Evolutionary conservation across 208 protist species (phyloP).

Genomic region (Acanthamoeba triangularis): DNA sequence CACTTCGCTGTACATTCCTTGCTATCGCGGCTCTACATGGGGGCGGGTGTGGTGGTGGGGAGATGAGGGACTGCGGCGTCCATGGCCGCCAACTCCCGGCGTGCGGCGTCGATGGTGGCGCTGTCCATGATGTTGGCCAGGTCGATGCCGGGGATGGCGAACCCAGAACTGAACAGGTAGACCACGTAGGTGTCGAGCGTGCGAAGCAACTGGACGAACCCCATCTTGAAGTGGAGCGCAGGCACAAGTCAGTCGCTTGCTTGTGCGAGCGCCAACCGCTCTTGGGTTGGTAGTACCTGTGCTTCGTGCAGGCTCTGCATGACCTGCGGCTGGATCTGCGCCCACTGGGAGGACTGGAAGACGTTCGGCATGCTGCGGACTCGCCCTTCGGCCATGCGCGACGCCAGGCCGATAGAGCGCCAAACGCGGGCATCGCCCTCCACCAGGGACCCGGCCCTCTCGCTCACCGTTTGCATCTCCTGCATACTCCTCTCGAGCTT

Average conservation of each 20-base stretch:
- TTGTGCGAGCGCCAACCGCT: not conserved
- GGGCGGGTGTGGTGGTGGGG: not conserved
- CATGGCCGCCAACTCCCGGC: not conserved
- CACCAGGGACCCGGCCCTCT: not conserved
- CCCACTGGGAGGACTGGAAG: constrained; percentile 21
- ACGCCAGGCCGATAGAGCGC: not conserved
- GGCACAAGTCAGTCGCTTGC: not conserved
- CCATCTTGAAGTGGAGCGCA: not conserved
- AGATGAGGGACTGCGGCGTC: not conserved
- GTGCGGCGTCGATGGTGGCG: not conserved
- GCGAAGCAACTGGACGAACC: constrained; percentile 15
- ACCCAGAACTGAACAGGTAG: constrained; percentile 15
- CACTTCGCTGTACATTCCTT: too few relatives aligned
- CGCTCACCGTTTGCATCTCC: constrained; percentile 12
- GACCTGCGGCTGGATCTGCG: not conserved
- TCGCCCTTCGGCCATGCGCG: not conserved
- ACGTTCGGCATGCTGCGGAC: constrained; percentile 2
- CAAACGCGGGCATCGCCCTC: constrained; percentile 28
- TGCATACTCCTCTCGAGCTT: constrained; percentile 53
- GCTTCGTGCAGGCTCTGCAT: not conserved
- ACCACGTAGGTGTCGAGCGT: constrained; percentile 33
- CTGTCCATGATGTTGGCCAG: not conserved
- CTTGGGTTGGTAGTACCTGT: not conserved
- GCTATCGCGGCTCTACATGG: not conserved
- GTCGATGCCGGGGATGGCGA: constrained; percentile 21